Percentiles rank a stretch among this genome's conserved stretches.
Evolutionary conservation across 257 asterid species (phyloP).

Genomic region (Solanum bulbocastanum): DNA sequence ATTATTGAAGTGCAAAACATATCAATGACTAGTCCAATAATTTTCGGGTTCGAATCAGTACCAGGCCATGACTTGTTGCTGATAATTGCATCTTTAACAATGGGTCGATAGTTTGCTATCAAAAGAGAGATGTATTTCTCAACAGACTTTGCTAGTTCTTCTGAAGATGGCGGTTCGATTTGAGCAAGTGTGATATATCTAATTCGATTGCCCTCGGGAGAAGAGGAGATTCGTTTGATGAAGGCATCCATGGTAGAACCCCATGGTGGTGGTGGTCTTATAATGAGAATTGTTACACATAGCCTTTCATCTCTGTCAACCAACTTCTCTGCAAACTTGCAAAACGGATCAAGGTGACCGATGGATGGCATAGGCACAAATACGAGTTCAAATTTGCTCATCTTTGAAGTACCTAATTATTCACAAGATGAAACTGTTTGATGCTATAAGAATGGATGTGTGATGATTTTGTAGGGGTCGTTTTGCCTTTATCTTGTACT

Average conservation of each 20-base stretch:
- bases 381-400: background rate
- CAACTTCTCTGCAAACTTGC: slow-evolving; percentile 3
- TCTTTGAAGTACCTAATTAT: background rate
- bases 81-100: background rate
- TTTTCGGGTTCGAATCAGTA: background rate
- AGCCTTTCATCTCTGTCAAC: slow-evolving; percentile 1
- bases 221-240: background rate
- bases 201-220: background rate
- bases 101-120: background rate
- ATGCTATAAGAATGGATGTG: background rate
- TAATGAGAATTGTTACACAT: slow-evolving; percentile 2
- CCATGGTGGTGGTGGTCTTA: background rate
- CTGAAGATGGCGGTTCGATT: background rate
- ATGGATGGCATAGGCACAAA: slow-evolving; percentile 5
- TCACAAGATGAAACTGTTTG: background rate
- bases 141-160: background rate
- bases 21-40: slow-evolving; percentile 1
- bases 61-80: background rate
- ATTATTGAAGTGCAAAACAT: slow-evolving; percentile 6
- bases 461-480: background rate
- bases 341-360: slow-evolving; percentile 1
- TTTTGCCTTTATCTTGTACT: background rate
- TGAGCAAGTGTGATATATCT: background rate
- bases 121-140: background rate
- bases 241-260: too few relatives aligned